Conservation (phyloP, 805 yeast species). For the Yarrowia yakushimensis region DNA sequence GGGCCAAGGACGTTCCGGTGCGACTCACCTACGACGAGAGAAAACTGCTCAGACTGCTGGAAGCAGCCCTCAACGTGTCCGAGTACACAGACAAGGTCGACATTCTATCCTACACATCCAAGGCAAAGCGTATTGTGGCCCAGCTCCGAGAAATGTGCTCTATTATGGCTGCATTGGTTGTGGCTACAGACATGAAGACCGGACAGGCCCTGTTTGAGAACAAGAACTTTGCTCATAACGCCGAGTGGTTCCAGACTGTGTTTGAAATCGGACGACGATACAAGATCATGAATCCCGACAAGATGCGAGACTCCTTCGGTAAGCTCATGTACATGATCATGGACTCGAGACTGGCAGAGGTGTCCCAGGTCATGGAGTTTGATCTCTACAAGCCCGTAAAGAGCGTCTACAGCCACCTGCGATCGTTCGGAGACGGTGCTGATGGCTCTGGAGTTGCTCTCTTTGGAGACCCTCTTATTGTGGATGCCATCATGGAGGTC, state of each 20-base stretch:
- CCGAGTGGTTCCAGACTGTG: slow-evolving; percentile 65
- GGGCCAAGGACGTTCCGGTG: slow-evolving; percentile 56
- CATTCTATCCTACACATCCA: slow-evolving; percentile 60
- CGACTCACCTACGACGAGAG: slow-evolving; percentile 67
- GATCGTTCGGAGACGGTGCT: slow-evolving; percentile 37
- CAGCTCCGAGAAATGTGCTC: slow-evolving; percentile 76
- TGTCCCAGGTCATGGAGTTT: slow-evolving; percentile 67
- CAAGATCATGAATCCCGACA: slow-evolving; percentile 80
- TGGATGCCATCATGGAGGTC: slow-evolving; percentile 67
- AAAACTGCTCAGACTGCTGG: slow-evolving; percentile 59
- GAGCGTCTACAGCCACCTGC: slow-evolving; percentile 53
- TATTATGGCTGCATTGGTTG: slow-evolving; percentile 71
- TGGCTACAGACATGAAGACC: slow-evolving; percentile 67
- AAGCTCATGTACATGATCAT: slow-evolving; percentile 78
- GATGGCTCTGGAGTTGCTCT: slow-evolving; percentile 36
- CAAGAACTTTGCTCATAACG: slow-evolving; percentile 64
- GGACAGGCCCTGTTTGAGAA: slow-evolving; percentile 64
- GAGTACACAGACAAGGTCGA: slow-evolving; percentile 80
- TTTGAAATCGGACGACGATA: slow-evolving; percentile 79
- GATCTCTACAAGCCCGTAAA: slow-evolving; percentile 69
- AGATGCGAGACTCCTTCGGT: slow-evolving; percentile 75
- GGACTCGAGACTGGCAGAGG: slow-evolving; percentile 75
- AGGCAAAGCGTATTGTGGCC: slow-evolving; percentile 65
- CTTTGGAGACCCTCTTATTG: slow-evolving; percentile 55
- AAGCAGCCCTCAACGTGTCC: slow-evolving; percentile 73